These are phyloP conservation scores for Arabis alpina DNA, from an alignment of 345 rosid genomes.

Conservation along the genomic window DNA sequence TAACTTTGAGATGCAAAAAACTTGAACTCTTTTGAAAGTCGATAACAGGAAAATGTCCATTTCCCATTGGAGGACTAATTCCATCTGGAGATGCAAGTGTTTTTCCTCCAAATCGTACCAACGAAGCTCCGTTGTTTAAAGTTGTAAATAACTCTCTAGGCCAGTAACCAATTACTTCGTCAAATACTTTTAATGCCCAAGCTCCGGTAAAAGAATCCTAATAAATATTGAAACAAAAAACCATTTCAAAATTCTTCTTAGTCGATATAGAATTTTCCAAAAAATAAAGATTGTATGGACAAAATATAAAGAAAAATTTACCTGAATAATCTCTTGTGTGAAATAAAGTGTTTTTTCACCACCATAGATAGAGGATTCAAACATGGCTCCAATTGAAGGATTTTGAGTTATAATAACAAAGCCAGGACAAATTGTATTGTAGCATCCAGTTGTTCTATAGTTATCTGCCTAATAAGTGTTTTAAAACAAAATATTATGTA, in stretches of 20 bases:
- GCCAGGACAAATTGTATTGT: slow-evolving; percentile 25
- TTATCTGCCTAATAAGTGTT: slow-evolving; percentile 14
- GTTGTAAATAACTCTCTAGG: slow-evolving; percentile 28
- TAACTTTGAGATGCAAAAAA: slow-evolving; percentile 12
- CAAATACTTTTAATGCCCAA: slow-evolving; percentile 1
- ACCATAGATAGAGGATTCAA: slow-evolving; percentile 22
- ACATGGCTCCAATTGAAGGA: background rate
- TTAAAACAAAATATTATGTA: background rate
- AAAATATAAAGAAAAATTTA: background rate
- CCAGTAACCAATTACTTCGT: slow-evolving; percentile 30
- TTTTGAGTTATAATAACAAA: slow-evolving; percentile 17
- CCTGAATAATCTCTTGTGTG: slow-evolving; percentile 10
- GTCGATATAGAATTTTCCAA: too few relatives aligned
- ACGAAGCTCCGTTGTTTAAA: slow-evolving; percentile 17
- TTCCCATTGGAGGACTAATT: slow-evolving; percentile 36
- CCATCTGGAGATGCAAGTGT: slow-evolving; percentile 22
- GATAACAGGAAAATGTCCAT: slow-evolving; percentile 3
- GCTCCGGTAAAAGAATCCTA: slow-evolving; percentile 5
- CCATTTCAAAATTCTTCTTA: background rate
- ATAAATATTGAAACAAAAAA: background rate
- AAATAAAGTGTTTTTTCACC: background rate
- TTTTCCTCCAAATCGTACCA: slow-evolving; percentile 31
- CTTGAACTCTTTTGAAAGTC: slow-evolving; percentile 8
- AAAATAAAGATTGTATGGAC: too few relatives aligned
- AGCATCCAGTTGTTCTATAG: slow-evolving; percentile 21